Evolutionary conservation across 148 eudicot species (phyloP), one percentile per base, ranked within the genome.

Genomic region (Hydrangea macrophylla): DNA sequence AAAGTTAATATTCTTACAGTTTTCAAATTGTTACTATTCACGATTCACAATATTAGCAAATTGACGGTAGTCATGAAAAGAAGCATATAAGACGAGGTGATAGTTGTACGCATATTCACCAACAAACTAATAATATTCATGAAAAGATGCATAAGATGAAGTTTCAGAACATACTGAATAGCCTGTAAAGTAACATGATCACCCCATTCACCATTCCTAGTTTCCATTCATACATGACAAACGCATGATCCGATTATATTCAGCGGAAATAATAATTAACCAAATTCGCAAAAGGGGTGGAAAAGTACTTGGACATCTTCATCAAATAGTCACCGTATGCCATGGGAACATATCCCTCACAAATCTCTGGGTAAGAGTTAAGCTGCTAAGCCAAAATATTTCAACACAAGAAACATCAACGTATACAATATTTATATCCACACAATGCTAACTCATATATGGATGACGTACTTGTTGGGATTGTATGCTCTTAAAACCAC

Each of bases 111-210:
- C 8, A 28, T 32, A 18, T 42, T 33, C 0, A 58, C 9, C 58
- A 42, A 3, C 51, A 42, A 58, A 20, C 22, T 26, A 13, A 17
- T 15, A 75, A 9, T 31, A 2, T 23, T 56, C 25, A 42, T 42
- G 27, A 18, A 30, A 33, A 22, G 3, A 24, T 25, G 36, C 42
- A 59, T 11, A 35, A 66, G 70, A 65, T 60, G 11, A 53, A 68
- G 61, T 68, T 23, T 55, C 33, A 2, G 48, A 60, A 62, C 75
- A 44, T 83, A 88, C 93, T 76, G 70, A 77, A 71, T 88, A 65
- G 93, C 93, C 72, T 88, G 93, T 80, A 88, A 78, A 9, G 93
- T 85, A 32, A 85, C 82, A 76, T 88, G 89, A 75, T 88, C 92
- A 13, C 92, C 92, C 92, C 89, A 88, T 81, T 85, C 89, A 70